Evolutionary conservation across 2,329 filamentous ascomycete species (phyloP), one percentile per base, ranked within the genome.

Genomic region (Aspergillus vadensis): DNA sequence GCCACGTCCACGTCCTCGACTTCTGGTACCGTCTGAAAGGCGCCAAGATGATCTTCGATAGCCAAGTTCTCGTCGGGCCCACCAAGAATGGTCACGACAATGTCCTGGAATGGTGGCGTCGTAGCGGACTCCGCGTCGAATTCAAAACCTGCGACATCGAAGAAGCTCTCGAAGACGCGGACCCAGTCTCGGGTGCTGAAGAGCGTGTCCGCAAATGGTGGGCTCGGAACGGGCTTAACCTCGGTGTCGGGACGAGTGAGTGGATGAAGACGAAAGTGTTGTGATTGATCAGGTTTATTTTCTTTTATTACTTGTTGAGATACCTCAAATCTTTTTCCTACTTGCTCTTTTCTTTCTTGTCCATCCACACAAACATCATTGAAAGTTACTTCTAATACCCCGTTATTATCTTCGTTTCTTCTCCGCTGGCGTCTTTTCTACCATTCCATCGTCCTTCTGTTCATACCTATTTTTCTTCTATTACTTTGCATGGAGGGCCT

Each of bases 131-230:
- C 67, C 84, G 86, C 55, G 92, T 97, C 25, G 92, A 96, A 75
- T 97, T 97, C 77, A 93, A 94, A 75, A 96, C 92, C 1, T 97
- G 92, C 75, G 92, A 96, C 75, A 95, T 98, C 63, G 93, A 97
- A 74, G 94, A 97, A 77, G 93, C 93, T 0, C 82, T 97, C 41
- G 93, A 97, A 74, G 93, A 97, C 73, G 91, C 91, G 2, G 75
- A 75, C 59, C 72, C 72, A 21, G 85, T 94, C 4, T 85, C 86
- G 39, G 85, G 81, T 4, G 88, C 89, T 57, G 89, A 92, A 63
- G 86, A 88, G 65, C 84, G 85, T 39, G 91, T 96, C 17, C 82
- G 91, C 59, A 82, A 84, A 64, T 98, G 94, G 94, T 98, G 94
- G 94, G 89, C 91, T 23, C 80, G 83, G 65, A 94, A 95, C 67